Evolutionary conservation across 345 rosid species (phyloP), one percentile per base, ranked within the genome.

Genomic region (Tarenaya hassleriana): DNA sequence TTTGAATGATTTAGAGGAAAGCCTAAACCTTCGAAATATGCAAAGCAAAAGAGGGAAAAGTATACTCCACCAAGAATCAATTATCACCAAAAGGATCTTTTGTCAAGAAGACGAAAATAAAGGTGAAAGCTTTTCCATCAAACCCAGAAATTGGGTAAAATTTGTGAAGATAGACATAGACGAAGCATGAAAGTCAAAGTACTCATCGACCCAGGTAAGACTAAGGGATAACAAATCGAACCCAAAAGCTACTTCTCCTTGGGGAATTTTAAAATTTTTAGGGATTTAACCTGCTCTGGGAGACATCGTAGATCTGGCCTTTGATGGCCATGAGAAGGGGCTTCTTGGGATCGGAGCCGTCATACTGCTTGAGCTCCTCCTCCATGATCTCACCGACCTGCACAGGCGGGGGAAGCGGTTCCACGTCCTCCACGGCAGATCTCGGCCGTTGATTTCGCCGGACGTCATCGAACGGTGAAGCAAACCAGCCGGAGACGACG

Each of bases 291-390:
- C 97, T 88, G 97, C 97, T 86, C 60, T 80, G 94, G 0, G 99
- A 83, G 9, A 94, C 96, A 60, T 94, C 99, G 55, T 88, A 94
- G 91, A 94, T 94, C 99, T 94, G 99, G 35, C 87, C 86, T 77
- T 88, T 88, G 68, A 94, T 88, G 41, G 97, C 97, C 99, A 94
- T 88, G 34, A 94, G 92, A 65, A 94, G 79, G 21, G 99, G 92
- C 63, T 88, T 94, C 53, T 70, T 62, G 20, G 91, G 67, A 76
- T 94, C 96, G 7, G 75, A 10, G 40, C 99, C 99, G 55, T 88
- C 95, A 38, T 83, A 94, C 62, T 68, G 84, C 41, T 75, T 82
- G 51, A 94, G 88, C 39, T 94, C 95, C 35, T 78, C 99, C 60
- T 70, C 89, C 2, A 89, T 52, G 47, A 94, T 53, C 72, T 94